A percentile compares a stretch with the other conserved stretches of the same genome.
Evolutionary conservation across 2,329 filamentous ascomycete species (phyloP).

Genomic region (Didymella glomerata): DNA sequence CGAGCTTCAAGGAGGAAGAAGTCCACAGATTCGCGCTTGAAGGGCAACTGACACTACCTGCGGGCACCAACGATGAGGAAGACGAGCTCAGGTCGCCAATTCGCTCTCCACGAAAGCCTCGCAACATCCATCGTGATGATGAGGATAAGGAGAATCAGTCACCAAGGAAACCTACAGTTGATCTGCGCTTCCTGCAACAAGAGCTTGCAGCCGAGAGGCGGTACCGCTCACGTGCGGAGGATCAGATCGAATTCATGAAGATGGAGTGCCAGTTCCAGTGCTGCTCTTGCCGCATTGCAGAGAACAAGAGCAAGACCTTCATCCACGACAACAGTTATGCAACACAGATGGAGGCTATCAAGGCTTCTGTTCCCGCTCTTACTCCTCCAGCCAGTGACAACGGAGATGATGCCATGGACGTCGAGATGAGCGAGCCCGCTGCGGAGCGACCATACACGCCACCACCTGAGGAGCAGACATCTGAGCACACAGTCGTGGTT

Average conservation of each 20-base stretch:
- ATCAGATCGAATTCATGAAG: constrained; percentile 78
- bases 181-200: constrained; percentile 59
- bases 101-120: constrained; percentile 58
- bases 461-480: constrained; percentile 26
- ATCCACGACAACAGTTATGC: constrained; percentile 49
- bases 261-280: constrained; percentile 75
- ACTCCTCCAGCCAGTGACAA: constrained; percentile 71
- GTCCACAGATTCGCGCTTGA: constrained; percentile 76
- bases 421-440: constrained; percentile 35
- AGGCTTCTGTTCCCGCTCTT: constrained; percentile 62
- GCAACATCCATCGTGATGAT: constrained; percentile 54
- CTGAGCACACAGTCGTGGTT: constrained; percentile 24
- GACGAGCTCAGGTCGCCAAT: constrained; percentile 71
- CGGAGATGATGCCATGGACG: constrained; percentile 53
- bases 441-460: constrained; percentile 35
- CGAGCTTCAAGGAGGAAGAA: constrained; percentile 75
- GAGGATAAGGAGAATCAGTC: constrained; percentile 59
- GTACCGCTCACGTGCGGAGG: constrained; percentile 72
- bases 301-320: constrained; percentile 51
- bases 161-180: constrained; percentile 55
- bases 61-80: constrained; percentile 58
- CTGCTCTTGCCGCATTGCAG: constrained; percentile 65
- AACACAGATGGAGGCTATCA: constrained; percentile 50
- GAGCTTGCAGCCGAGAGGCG: constrained; percentile 63
- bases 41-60: constrained; percentile 72